Base-by-base conservation (phyloP, 768 basidiomycete species). In the Psilocybe subaeruginosa region DNA sequence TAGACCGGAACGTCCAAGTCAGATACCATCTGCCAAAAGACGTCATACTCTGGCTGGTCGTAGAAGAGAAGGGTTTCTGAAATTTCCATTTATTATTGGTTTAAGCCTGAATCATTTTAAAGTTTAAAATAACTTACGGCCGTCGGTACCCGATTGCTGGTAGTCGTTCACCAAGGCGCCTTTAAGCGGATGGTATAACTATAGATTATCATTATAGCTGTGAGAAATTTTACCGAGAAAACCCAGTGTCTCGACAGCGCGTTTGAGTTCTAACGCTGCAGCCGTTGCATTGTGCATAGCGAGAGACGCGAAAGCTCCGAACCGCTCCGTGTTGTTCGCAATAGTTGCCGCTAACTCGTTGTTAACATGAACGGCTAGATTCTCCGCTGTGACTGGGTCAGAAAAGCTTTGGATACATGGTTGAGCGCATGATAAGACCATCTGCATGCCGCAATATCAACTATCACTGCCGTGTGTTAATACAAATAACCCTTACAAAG, bases 241-340 rank as follows among this genome's bases (percentile, higher is more conserved):
- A 16, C 80, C 80, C 1, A 80, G 73, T 45, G 80, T 74, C 8
- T 69, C 64, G 4, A 80, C 76, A 0, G 78, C 56, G 31, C 79
- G 76, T 6, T 73, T 73, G n/a, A 81, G 67, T 50, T 81, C 79
- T 19, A 71, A 67, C 5, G 74, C 76, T 2, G 79, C 80, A 23
- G 66, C 67, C 1, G 76, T 74, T n/a, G 79, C 77, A 54, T 81
- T 77, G 49, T 80, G 78, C 80, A 81, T 81, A 3, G 79, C 69
- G 7, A 81, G 58, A 3, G 79, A 66, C 7, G 78, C 80, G 61
- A 80, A 80, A 5, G 67, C 79, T 7, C 78, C 78, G 49, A 81
- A 80, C 3, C 79, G 71, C 19, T 67, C 68, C 0, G 78, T 78
- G 45, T 76, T 76, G 47, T 79, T 80, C 7, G 76, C 58, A 29